Base-by-base conservation (phyloP, 2,329 filamentous ascomycete genomes). In the Diplocarpon mali region DNA sequence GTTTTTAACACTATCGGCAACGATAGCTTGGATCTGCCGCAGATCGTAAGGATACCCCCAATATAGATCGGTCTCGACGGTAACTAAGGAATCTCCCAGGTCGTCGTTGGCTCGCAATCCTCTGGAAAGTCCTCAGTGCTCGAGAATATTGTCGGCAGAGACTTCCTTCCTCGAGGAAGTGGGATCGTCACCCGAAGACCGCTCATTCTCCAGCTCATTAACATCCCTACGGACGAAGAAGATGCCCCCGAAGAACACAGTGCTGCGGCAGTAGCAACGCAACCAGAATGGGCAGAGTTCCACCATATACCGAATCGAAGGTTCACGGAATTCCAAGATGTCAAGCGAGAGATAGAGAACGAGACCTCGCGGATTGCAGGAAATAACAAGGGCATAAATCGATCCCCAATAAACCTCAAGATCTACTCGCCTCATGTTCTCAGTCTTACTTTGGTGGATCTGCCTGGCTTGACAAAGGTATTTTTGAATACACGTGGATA, bases 1-100 rank as follows among this genome's bases (percentile, higher is more conserved):
- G 92, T 98, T 62, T 98, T 98, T 73, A 98, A 98, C 70, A 98
- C 92, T 57, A 98, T 98, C 66, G 92, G 92, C 67, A 96, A 89
- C 71, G 92, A 98, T 67, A 96, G 90, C 42, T 76, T 98, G 50
- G 92, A 98, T 68, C 72, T 98, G 46, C 92, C 92, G 47, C 92
- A 98, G 70, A 98, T 98, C 75, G 92, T 95, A 80, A 62, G 80
- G 35, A 31, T 39, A 35, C 70, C 48, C 44, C 35, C 31, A 37
- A 42, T 35, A 58, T 45, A 60, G 45, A 10, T 42, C 36, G 30
- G 15, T 40, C 30, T 14, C 46, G 45, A 39, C 43, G 43, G 53
- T 56, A 49, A 56, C 50, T 44, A 50, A 47, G 34, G 40, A 32
- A 10, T 20, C 43, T 20, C 44, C 38, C 44, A 96, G 90, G 90